A percentile compares a stretch with the other conserved stretches of the same genome.
Conservation (phyloP, 192 early-diverging fungal species). For the Linnemannia zychae region DNA sequence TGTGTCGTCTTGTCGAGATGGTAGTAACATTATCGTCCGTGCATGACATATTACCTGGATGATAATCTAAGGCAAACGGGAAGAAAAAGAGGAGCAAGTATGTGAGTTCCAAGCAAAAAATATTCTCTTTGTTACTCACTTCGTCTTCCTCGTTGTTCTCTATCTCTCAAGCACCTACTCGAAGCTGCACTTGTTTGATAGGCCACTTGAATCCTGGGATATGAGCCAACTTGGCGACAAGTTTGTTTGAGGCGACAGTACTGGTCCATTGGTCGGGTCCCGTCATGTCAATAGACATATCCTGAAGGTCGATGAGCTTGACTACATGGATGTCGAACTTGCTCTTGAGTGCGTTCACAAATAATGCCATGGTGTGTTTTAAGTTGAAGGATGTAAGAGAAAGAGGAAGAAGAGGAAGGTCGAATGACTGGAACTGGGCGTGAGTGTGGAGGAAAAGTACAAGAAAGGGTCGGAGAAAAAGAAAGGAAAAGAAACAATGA, state of each 20-base stretch:
- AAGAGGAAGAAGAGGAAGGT: neutral
- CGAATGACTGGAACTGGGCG: neutral
- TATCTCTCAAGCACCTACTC: slow-evolving; percentile 1
- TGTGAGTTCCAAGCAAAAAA: neutral
- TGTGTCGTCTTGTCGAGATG: too few species aligned
- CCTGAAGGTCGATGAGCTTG: slow-evolving; percentile 46
- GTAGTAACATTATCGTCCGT: neutral
- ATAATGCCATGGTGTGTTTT: neutral
- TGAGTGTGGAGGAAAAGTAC: too few species aligned
- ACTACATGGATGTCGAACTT: slow-evolving; percentile 36
- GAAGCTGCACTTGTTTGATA: slow-evolving; percentile 42
- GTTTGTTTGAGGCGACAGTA: slow-evolving; percentile 34
- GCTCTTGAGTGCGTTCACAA: slow-evolving; percentile 21
- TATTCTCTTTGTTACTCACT: neutral
- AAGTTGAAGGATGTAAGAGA: neutral
- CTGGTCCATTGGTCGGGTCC: slow-evolving; percentile 26
- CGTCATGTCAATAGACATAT: slow-evolving; percentile 47
- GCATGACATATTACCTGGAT: slow-evolving; percentile 23
- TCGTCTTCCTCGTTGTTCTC: neutral
- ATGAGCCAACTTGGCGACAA: slow-evolving; percentile 24
- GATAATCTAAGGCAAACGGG: slow-evolving; percentile 10
- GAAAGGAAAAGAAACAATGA: neutral
- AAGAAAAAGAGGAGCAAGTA: neutral
- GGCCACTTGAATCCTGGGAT: slow-evolving; percentile 53
- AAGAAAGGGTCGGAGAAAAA: neutral